Percentiles rank a stretch among this genome's conserved stretches.
Evolutionary conservation across 73 alveolate genomes (phyloP).

Genomic region (Uronychia setigera): DNA sequence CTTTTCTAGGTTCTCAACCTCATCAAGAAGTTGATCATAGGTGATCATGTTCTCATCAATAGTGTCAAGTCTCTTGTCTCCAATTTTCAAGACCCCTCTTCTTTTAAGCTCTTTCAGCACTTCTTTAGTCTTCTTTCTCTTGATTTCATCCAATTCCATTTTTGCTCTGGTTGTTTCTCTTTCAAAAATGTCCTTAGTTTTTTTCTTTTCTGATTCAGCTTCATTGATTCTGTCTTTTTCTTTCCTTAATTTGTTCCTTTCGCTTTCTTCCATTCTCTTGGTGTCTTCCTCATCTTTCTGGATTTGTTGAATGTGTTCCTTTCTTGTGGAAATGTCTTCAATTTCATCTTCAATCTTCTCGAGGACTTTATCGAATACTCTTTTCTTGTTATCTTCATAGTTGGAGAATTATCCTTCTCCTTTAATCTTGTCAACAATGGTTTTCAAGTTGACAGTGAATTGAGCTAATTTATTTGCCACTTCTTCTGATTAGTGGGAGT

Average conservation of each 20-base stretch:
- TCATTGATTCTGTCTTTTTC: not conserved
- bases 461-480: constrained; percentile 23
- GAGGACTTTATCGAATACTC: constrained; percentile 46
- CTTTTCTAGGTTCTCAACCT: constrained; percentile 17
- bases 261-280: constrained; percentile 25
- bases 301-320: constrained; percentile 34
- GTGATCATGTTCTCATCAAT: constrained; percentile 9
- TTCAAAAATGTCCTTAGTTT: not conserved
- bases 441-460: constrained; percentile 30
- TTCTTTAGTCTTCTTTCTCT: constrained; percentile 30
- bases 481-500: constrained; percentile 26
- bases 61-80: not conserved
- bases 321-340: constrained; percentile 26
- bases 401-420: constrained; percentile 10
- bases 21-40: constrained; percentile 33
- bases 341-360: constrained; percentile 55
- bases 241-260: constrained; percentile 33
- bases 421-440: constrained; percentile 8
- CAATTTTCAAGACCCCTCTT: constrained; percentile 27
- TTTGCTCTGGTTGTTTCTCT: not conserved
- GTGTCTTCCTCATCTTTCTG: constrained; percentile 17
- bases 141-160: constrained; percentile 24
- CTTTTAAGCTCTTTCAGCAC: constrained; percentile 26
- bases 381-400: constrained; percentile 40
- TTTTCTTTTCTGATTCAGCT: not conserved